Conservation (phyloP, 345 rosid species). For the Corymbia maculata region DNA sequence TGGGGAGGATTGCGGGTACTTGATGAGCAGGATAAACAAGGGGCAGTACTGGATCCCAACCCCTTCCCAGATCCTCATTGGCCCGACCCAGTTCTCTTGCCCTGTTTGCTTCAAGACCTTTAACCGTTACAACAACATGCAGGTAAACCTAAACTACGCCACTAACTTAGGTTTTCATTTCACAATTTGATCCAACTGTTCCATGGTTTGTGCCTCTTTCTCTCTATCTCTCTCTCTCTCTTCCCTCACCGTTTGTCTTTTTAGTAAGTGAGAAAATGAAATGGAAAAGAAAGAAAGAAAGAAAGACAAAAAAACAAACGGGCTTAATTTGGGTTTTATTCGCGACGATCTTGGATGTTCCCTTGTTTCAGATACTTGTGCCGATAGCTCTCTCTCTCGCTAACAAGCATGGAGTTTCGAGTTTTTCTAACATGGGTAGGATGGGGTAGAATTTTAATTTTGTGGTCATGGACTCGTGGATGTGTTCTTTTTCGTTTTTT, state of each 20-base stretch:
- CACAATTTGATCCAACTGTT: not conserved
- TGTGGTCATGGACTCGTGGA: not conserved
- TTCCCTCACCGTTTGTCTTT: not conserved
- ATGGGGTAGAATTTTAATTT: not conserved
- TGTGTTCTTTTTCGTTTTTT: not conserved
- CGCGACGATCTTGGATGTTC: not conserved
- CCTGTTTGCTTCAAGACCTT: conserved; percentile 96
- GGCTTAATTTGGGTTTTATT: not conserved
- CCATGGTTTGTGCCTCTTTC: not conserved
- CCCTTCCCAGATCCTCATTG: conserved; percentile 94
- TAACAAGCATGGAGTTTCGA: not conserved
- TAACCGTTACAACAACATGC: conserved; percentile 98
- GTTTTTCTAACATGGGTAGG: not conserved
- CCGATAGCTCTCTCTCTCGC: not conserved
- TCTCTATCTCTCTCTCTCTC: conserved; percentile 6
- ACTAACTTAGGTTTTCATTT: not conserved
- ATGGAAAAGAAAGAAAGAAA: not conserved
- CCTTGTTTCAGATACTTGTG: not conserved
- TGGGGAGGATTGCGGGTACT: conserved; percentile 42
- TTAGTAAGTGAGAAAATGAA: not conserved
- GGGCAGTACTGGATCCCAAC: conserved; percentile 99
- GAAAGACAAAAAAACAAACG: not conserved
- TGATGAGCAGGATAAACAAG: conserved; percentile 65
- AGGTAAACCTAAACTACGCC: conserved; percentile 27
- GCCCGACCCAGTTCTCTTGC: conserved; percentile 97